These are phyloP conservation scores for Macrotyloma uniflorum DNA, from an alignment of 306 rosid genomes.

Conservation along the genomic window DNA sequence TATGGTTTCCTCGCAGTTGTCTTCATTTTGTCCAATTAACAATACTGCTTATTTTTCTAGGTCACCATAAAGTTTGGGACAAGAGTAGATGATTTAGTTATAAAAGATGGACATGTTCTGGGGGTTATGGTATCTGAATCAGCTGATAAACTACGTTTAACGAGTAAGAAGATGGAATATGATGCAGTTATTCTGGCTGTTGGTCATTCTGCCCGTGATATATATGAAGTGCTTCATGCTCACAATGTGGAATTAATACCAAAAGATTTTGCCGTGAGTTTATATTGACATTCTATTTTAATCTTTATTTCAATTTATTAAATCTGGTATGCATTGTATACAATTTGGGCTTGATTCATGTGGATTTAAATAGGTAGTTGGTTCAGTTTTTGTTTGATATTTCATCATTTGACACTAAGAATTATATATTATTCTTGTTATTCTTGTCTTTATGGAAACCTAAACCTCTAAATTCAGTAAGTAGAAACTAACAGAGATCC, in stretches of 20 bases:
- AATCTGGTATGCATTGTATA: not conserved
- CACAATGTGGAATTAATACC: constrained; percentile 78
- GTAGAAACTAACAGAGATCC: not conserved
- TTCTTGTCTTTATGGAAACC: not conserved
- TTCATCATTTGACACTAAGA: not conserved
- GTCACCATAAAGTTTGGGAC: constrained; percentile 89
- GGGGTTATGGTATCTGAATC: constrained; percentile 84
- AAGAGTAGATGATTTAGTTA: constrained; percentile 82
- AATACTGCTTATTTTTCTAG: constrained; percentile 46
- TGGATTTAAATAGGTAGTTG: not conserved
- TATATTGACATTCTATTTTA: constrained; percentile 19
- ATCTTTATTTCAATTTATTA: constrained; percentile 29
- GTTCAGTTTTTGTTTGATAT: not conserved
- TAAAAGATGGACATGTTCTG: constrained; percentile 58
- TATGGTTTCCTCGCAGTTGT: constrained; percentile 29
- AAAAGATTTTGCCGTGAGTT: constrained; percentile 91
- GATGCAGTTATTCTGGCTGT: constrained; percentile 93
- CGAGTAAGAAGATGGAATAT: constrained; percentile 63
- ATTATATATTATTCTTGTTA: not conserved
- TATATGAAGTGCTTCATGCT: constrained; percentile 79
- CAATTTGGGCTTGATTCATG: constrained; percentile 1
- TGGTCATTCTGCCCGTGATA: constrained; percentile 98
- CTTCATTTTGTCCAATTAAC: constrained; percentile 25
- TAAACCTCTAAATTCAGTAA: not conserved
- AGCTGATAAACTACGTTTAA: constrained; percentile 51